Base-by-base conservation (phyloP, 805 yeast species). In the Candida methanosorbosa region DNA sequence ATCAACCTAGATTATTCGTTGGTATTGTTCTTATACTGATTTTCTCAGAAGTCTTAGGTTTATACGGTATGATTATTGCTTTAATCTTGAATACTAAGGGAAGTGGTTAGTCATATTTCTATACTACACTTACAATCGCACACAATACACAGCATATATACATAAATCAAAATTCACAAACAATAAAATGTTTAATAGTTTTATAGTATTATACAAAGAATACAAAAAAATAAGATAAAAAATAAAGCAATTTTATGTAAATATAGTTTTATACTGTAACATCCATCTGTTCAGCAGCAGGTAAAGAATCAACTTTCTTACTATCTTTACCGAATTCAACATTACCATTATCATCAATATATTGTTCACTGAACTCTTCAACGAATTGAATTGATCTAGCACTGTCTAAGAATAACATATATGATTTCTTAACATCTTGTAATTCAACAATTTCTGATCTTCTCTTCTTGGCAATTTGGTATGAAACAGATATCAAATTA, bases 41-140 rank as follows among this genome's bases (percentile, higher is more conserved):
- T 84, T 90, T 88, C 66, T 95, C 96, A 47, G 97, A 88, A 76
- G 97, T 87, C 48, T 77, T 87, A 66, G 97, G 98, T 66, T 77
- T 90, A 50, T 58, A 88, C 56, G 97, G 97, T 36, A 85, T 88
- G 92, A 88, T 88, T 57, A 81, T 88, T 46, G 96, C 96, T 20
- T 75, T 88, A 61, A 85, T 88, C 40, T 72, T 88, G 56, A 88
- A 88, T 61, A 87, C 97, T 30, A 82, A 83, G 64, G 92, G 92
- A 47, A 73, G 83, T 42, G 80, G 78, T 23, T 30, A 16, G 13
- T 27, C 14, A 12, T 5, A 12, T 23, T 11, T 11, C n/a, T 12
- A 8, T 23, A 12, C n/a, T 23, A 14, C 14, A 23, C 5, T 12
- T 23, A n/a, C n/a, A n/a, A n/a, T n/a, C n/a, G n/a, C n/a, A n/a